Evolutionary conservation across 2,329 filamentous ascomycete genomes (phyloP).

Genomic region (Trichophyton mentagrophytes): DNA sequence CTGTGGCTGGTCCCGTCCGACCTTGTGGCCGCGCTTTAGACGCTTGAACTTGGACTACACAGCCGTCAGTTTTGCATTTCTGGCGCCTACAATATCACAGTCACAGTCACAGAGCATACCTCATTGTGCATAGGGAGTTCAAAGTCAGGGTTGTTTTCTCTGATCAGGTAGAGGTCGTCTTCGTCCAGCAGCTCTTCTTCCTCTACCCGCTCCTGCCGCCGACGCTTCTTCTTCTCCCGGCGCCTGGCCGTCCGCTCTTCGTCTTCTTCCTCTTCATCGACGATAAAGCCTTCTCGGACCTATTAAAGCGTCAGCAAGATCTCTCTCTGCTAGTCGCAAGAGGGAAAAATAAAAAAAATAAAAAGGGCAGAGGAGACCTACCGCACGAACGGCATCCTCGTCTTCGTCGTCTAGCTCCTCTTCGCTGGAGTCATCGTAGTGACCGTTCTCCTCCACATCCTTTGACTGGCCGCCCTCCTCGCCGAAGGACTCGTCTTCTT

Average conservation of each 20-base stretch:
- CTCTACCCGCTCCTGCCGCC: conserved; percentile 61
- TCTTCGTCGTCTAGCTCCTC: conserved; percentile 90
- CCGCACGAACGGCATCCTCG: conserved; percentile 66
- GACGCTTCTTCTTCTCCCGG: conserved; percentile 62
- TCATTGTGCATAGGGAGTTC: conserved; percentile 55
- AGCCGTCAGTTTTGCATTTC: neutral
- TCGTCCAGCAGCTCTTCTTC: conserved; percentile 81
- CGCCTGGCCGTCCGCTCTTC: conserved; percentile 50
- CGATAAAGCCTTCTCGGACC: conserved; percentile 91
- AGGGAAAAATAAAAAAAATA: neutral
- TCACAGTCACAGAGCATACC: conserved; percentile 39
- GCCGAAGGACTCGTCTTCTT: conserved; percentile 68
- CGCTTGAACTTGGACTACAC: conserved; percentile 75
- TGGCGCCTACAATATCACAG: neutral
- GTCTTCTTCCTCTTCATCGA: conserved; percentile 77
- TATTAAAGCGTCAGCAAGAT: conserved; percentile 25
- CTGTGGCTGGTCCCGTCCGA: conserved; percentile 48
- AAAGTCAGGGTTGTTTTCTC: conserved; percentile 61
- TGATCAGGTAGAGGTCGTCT: conserved; percentile 91
- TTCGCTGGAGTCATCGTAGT: conserved; percentile 73
- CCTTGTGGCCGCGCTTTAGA: conserved; percentile 78
- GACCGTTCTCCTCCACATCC: conserved; percentile 31
- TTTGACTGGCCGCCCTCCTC: conserved; percentile 53
- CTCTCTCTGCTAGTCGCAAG: neutral
- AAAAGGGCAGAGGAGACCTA: conserved; percentile 31